phyloP scores from a whole-genome alignment of 2,329 filamentous ascomycete species.

The Colletotrichum simmondsii region DNA sequence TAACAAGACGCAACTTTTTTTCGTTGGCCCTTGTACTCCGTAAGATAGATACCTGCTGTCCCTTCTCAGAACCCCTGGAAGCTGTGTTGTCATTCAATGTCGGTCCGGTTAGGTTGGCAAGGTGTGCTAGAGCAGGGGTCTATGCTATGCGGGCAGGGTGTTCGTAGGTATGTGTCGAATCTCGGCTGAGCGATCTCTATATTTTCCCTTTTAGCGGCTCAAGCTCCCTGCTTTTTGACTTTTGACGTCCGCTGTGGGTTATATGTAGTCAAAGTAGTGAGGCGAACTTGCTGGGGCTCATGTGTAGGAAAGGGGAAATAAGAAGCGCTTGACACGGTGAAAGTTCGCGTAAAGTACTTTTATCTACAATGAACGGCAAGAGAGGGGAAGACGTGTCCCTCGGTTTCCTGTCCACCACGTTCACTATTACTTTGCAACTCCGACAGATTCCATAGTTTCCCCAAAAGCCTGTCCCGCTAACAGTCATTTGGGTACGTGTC shows the following conservation, averaged over 20 bases:
- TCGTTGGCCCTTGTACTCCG: not conserved
- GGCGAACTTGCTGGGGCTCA: not conserved
- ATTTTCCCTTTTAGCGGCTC: slow-evolving; percentile 19
- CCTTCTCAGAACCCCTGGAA: not conserved
- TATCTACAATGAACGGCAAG: not conserved
- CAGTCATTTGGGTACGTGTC: slow-evolving; percentile 26
- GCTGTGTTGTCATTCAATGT: not conserved
- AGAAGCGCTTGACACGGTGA: not conserved
- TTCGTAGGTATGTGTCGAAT: slow-evolving; percentile 9
- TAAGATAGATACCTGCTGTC: not conserved
- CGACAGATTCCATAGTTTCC: not conserved
- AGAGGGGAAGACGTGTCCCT: not conserved
- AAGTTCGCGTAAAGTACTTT: not conserved
- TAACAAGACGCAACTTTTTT: not conserved
- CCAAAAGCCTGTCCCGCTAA: not conserved
- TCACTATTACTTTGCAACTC: not conserved
- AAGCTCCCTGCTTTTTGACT: not conserved
- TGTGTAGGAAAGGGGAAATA: not conserved
- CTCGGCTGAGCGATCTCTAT: slow-evolving; percentile 31
- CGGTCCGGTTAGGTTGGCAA: slow-evolving; percentile 1
- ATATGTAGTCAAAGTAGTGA: not conserved
- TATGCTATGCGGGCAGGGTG: not conserved
- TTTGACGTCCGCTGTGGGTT: not conserved
- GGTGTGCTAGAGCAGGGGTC: slow-evolving; percentile 11
- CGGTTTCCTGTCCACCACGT: not conserved